Evolutionary conservation across 139 green algal species (phyloP).

Genomic region (Spirogloea muscicola): DNA sequence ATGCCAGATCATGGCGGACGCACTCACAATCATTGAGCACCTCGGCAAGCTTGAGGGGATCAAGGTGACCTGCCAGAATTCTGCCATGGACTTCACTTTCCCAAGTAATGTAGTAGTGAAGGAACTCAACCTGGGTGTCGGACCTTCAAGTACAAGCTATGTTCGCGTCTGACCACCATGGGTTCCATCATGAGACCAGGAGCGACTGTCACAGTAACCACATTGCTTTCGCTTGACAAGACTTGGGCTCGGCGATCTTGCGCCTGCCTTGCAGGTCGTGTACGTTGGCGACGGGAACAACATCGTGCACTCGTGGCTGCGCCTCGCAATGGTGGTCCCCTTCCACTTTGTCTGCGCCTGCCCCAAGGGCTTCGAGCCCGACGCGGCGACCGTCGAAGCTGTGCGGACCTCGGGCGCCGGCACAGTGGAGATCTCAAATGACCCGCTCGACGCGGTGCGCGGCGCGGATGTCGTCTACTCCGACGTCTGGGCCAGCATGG

Average conservation of each 20-base stretch:
- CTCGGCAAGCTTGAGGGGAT: slow-evolving; percentile 74
- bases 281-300: slow-evolving; percentile 99
- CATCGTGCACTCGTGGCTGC: slow-evolving; percentile 95
- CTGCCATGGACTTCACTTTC: neutral
- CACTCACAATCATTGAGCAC: slow-evolving; percentile 82
- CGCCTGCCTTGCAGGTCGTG: slow-evolving; percentile 52
- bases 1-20: slow-evolving; percentile 98
- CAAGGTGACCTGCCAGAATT: slow-evolving; percentile 59
- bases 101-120: no score
- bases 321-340: slow-evolving; percentile 75
- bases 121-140: no score
- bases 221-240: neutral
- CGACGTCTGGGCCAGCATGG: slow-evolving; percentile 98
- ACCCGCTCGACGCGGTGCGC: slow-evolving; percentile 73
- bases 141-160: no score
- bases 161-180: no score
- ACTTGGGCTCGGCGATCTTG: neutral
- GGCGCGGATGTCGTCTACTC: slow-evolving; percentile 95
- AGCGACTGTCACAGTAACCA: no score
- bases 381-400: slow-evolving; percentile 71
- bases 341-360: slow-evolving; percentile 93
- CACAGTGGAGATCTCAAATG: slow-evolving; percentile 61
- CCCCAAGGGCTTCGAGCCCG: slow-evolving; percentile 80
- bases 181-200: no score
- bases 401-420: slow-evolving; percentile 57